A percentile compares a stretch with the other conserved stretches of the same genome.
Evolutionary conservation across 495 filamentous ascomycete genomes (phyloP).

Genomic region (Monascus purpureus): DNA sequence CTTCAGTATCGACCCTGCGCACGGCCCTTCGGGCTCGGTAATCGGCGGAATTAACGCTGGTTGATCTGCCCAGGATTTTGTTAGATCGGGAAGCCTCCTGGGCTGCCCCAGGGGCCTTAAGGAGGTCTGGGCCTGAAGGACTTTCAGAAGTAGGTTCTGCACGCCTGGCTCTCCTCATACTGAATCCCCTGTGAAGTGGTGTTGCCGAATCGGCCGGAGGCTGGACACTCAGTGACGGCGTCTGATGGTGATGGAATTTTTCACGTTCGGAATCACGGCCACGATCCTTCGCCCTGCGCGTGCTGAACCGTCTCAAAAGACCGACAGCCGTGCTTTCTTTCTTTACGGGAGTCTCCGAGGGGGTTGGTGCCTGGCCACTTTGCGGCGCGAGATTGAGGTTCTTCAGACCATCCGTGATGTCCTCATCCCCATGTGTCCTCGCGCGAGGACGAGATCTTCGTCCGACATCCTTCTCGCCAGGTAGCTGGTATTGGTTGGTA

Average conservation of each 20-base stretch:
- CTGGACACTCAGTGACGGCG: slow-evolving; percentile 58
- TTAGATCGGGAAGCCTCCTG: slow-evolving; percentile 42
- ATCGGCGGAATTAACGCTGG: slow-evolving; percentile 78
- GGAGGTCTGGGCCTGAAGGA: slow-evolving; percentile 52
- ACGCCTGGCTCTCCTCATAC: slow-evolving; percentile 56
- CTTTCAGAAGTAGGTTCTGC: slow-evolving; percentile 41
- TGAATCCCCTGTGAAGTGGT: slow-evolving; percentile 64
- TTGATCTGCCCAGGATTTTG: slow-evolving; percentile 60
- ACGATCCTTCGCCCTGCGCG: slow-evolving; percentile 51
- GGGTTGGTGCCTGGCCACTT: slow-evolving; percentile 37
- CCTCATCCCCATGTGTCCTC: slow-evolving; percentile 91
- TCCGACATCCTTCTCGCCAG: slow-evolving; percentile 65
- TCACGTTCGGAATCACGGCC: slow-evolving; percentile 36
- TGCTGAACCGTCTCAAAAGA: slow-evolving; percentile 84
- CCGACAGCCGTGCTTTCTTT: slow-evolving; percentile 82
- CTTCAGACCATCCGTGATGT: slow-evolving; percentile 63
- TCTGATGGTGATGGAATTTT: slow-evolving; percentile 44
- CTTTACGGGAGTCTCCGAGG: slow-evolving; percentile 51
- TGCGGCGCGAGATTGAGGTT: slow-evolving; percentile 47
- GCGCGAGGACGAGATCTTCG: slow-evolving; percentile 72
- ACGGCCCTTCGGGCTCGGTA: slow-evolving; percentile 47
- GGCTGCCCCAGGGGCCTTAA: slow-evolving; percentile 51
- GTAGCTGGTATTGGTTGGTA: slow-evolving; percentile 81
- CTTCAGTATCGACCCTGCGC: slow-evolving; percentile 43
- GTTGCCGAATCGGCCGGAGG: slow-evolving; percentile 50